These are phyloP conservation scores for Citrus hindsii DNA, from an alignment of 345 rosid genomes.

Conservation along the genomic window DNA sequence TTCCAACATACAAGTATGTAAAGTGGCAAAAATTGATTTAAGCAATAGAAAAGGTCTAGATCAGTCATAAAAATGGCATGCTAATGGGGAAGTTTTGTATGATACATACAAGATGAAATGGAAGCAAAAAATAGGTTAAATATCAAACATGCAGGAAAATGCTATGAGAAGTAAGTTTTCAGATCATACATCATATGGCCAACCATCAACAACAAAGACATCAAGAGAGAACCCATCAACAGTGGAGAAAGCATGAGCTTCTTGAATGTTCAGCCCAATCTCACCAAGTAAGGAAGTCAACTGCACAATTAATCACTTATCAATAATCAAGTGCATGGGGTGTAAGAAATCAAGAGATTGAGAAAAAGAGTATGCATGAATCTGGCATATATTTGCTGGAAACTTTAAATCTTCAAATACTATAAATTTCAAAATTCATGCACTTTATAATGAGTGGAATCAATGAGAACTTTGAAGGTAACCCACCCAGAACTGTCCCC, in stretches of 20 bases:
- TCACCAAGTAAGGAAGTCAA: slow-evolving; percentile 82
- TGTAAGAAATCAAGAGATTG: not conserved
- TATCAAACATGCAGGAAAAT: not conserved
- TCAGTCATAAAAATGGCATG: not conserved
- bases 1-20: slow-evolving; percentile 17
- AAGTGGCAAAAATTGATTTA: slow-evolving; percentile 9
- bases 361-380: not conserved
- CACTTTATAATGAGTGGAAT: not conserved
- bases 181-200: slow-evolving; percentile 72
- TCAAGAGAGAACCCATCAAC: slow-evolving; percentile 91
- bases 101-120: not conserved
- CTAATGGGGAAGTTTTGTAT: not conserved
- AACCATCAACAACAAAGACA: slow-evolving; percentile 96
- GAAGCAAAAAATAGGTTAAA: not conserved
- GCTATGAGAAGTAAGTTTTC: not conserved
- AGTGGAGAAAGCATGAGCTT: slow-evolving; percentile 96
- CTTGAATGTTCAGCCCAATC: slow-evolving; percentile 88
- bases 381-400: not conserved
- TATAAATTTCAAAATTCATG: slow-evolving; percentile 1
- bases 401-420: slow-evolving; percentile 1
- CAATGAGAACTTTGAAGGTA: slow-evolving; percentile 5
- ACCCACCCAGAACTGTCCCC: slow-evolving; percentile 8
- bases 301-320: slow-evolving; percentile 39
- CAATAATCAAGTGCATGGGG: slow-evolving; percentile 7
- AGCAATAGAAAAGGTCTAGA: slow-evolving; percentile 9